Conservation (phyloP, 371 early-diverging fungal species). For the Mucor indicus region DNA sequence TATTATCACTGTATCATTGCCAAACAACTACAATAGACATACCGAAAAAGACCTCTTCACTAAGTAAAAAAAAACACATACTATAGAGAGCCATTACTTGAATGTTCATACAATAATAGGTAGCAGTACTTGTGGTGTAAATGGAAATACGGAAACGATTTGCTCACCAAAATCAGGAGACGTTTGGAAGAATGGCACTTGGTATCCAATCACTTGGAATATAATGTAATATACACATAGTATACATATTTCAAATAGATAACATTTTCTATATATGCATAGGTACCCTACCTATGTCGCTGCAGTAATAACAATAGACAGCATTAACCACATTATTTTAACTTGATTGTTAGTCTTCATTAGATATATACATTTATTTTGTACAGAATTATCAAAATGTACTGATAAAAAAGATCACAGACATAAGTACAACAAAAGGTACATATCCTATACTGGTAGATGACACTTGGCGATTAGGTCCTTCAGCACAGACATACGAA, state of each 20-base stretch:
- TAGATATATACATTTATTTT: constrained; percentile 21
- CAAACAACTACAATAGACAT: no score
- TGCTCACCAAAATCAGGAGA: constrained; percentile 24
- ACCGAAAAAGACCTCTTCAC: no score
- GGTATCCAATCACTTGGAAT: constrained; percentile 30
- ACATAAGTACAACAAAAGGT: constrained; percentile 10
- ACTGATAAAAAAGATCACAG: constrained; percentile 11
- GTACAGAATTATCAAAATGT: constrained; percentile 21
- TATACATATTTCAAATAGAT: no score
- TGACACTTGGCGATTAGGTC: constrained; percentile 19
- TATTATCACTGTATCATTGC: no score
- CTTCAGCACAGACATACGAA: constrained; percentile 9
- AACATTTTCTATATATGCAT: not conserved
- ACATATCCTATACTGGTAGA: constrained; percentile 15
- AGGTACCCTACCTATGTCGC: constrained; percentile 19
- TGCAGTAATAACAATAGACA: constrained; percentile 5
- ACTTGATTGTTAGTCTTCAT: not conserved
- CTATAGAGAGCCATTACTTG: no score
- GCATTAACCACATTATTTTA: not conserved
- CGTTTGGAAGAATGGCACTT: constrained; percentile 23
- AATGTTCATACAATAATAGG: no score
- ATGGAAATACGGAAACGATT: constrained; percentile 21
- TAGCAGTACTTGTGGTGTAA: constrained; percentile 19
- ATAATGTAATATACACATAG: constrained; percentile 11
- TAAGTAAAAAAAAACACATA: no score